These are phyloP conservation scores for Cucurbita argyrosperma DNA, from an alignment of 306 rosid species.

Conservation along the genomic window DNA sequence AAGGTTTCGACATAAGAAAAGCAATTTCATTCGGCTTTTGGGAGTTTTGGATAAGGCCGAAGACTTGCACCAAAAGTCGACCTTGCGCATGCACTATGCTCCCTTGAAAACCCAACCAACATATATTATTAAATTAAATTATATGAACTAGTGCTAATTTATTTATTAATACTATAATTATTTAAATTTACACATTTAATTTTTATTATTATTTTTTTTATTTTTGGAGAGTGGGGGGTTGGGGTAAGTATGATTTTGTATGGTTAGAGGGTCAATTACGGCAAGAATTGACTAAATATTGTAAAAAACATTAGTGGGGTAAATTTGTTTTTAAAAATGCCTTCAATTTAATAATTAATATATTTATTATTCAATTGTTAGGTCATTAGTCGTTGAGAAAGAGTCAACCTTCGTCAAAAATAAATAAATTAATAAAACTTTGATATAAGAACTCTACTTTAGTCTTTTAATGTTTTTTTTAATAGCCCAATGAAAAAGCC, in stretches of 20 bases:
- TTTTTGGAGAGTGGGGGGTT: background rate
- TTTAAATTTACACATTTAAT: too few species aligned
- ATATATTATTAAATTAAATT: background rate
- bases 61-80: constrained; percentile 6
- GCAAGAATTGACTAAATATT: background rate
- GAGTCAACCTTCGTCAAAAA: too few species aligned
- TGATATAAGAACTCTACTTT: too few species aligned
- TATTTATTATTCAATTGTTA: too few species aligned
- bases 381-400: too few species aligned
- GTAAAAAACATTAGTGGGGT: background rate
- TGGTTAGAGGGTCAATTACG: background rate
- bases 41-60: constrained; percentile 2
- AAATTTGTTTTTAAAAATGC: background rate
- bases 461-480: too few species aligned
- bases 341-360: too few species aligned
- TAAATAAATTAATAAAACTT: too few species aligned
- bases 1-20: background rate
- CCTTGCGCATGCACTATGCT: background rate
- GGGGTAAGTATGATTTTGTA: background rate
- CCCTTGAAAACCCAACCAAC: background rate
- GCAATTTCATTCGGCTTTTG: background rate
- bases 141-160: background rate
- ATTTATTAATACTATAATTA: background rate
- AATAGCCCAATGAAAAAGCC: too few species aligned
- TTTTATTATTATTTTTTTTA: background rate